Base-by-base conservation (phyloP, 225 moss, liverwort and hornwort species). In the Sphagnum contortum region DNA sequence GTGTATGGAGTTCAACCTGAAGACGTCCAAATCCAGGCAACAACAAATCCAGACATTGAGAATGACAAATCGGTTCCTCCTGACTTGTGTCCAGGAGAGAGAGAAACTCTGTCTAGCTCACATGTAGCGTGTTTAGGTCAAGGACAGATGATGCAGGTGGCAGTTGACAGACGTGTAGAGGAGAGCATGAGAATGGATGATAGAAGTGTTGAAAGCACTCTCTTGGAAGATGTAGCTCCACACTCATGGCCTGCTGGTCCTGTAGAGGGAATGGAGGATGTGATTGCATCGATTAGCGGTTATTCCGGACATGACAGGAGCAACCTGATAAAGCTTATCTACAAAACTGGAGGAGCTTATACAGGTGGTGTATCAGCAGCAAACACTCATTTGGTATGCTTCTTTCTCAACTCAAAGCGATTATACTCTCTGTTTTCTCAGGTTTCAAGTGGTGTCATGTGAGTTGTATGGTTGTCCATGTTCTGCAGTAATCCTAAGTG, bases 361-460 rank as follows among this genome's bases (percentile, higher is more conserved):
- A 89, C 91, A 61, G 98, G 98, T 29, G 77, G 72, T 50, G 75
- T 93, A 54, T 82, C 87, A 11, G 79, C 82, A 53, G 66, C 73
- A 62, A 93, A 93, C 63, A 98, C 98, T 44, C 98, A 98, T 73
- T 69, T 98, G 88, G 95, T 96, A 73, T 44, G 74, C 68, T 55
- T 52, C 69, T 12, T 64, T 12, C 45, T 62, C 13, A 62, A 62
- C 11, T 49, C 29, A 29, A 29, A 29, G 29, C 1, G 29, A 29
- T 29, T 0, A 29, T 29, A 29, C 1, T 0, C 29, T 29, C 29
- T 29, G 29, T 29, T 29, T 29, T 29, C 29, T 29, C 29, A 29
- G 29, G 29, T 29, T 29, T 29, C 29, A 29, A 29, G 29, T 29
- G 29, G 29, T 29, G 29, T 29, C 29, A 29, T 29, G 29, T 29